Percentiles rank a stretch among this genome's conserved stretches.
Evolutionary conservation across 2,329 filamentous ascomycete species (phyloP).

Genomic region (Penicillium freii): DNA sequence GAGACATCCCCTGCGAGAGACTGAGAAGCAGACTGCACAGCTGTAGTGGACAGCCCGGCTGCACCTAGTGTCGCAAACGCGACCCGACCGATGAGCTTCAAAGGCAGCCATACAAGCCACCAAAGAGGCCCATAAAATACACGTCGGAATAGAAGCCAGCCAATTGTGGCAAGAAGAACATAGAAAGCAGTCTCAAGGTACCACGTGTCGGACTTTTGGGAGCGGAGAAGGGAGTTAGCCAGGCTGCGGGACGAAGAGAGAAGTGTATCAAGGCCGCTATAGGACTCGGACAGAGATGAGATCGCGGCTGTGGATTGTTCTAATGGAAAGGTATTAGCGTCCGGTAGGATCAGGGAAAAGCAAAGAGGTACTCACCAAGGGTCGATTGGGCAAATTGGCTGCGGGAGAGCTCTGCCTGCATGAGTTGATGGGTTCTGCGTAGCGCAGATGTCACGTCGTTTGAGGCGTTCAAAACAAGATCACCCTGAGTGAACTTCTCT

Average conservation of each 20-base stretch:
- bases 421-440: constrained; percentile 79
- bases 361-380: constrained; percentile 47
- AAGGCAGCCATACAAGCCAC: constrained; percentile 82
- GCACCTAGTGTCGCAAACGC: constrained; percentile 56
- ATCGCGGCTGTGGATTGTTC: constrained; percentile 80
- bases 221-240: constrained; percentile 73
- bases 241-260: constrained; percentile 72
- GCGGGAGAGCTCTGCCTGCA: constrained; percentile 78
- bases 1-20: constrained; percentile 21
- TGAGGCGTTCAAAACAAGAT: constrained; percentile 71
- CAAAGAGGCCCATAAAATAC: constrained; percentile 84
- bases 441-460: constrained; percentile 82
- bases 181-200: constrained; percentile 90
- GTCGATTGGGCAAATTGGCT: constrained; percentile 90
- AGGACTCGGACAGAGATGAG: constrained; percentile 75
- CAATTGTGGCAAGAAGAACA: constrained; percentile 71
- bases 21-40: constrained; percentile 24
- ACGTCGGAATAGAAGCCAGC: constrained; percentile 82
- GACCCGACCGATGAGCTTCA: constrained; percentile 65
- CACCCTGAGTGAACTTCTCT: constrained; percentile 64
- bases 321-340: constrained; percentile 12
- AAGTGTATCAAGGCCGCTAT: constrained; percentile 74
- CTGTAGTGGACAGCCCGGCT: constrained; percentile 43
- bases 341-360: neutral
- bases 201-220: constrained; percentile 97